A percentile compares a stretch with the other conserved stretches of the same genome.
Evolutionary conservation across 441 rosid species (phyloP).

Genomic region (Bocquillonia castaneifolia): DNA sequence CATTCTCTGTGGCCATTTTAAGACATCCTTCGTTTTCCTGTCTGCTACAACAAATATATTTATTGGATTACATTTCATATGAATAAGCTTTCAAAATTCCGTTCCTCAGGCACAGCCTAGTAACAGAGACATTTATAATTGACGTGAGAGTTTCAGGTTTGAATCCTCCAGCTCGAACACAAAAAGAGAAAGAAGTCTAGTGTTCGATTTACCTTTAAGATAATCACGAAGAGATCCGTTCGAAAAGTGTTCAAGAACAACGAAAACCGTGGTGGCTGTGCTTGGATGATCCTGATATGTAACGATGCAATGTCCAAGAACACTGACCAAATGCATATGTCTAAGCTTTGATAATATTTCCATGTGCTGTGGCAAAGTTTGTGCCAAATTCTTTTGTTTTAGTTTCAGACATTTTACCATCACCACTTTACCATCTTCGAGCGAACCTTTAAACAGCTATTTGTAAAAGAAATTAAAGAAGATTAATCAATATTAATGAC

Average conservation of each 20-base stretch:
- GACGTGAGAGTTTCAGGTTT: too few relatives aligned
- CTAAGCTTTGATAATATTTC: slow-evolving; percentile 79
- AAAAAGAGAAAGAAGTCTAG: too few relatives aligned
- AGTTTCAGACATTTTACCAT: slow-evolving; percentile 62
- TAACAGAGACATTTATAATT: too few relatives aligned
- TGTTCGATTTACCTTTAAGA: slow-evolving; percentile 44
- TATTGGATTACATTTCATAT: background rate
- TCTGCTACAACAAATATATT: slow-evolving; percentile 41
- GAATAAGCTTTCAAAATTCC: background rate
- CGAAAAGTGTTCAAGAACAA: slow-evolving; percentile 62
- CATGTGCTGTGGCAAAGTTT: slow-evolving; percentile 58
- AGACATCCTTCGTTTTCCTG: slow-evolving; percentile 63
- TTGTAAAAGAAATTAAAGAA: slow-evolving; percentile 6
- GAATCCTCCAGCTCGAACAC: too few relatives aligned
- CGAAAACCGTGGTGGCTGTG: slow-evolving; percentile 44
- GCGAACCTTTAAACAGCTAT: slow-evolving; percentile 69
- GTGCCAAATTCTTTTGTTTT: slow-evolving; percentile 63
- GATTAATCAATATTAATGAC: background rate
- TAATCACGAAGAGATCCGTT: slow-evolving; percentile 63
- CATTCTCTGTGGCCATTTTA: slow-evolving; percentile 92
- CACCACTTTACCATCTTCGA: slow-evolving; percentile 60
- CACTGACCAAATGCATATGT: slow-evolving; percentile 75
- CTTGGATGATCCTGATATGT: slow-evolving; percentile 66
- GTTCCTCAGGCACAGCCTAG: too few relatives aligned
- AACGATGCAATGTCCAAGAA: slow-evolving; percentile 80